These are phyloP conservation scores for Rhizophora apiculata DNA, from an alignment of 345 rosid species.

Conservation along the genomic window DNA sequence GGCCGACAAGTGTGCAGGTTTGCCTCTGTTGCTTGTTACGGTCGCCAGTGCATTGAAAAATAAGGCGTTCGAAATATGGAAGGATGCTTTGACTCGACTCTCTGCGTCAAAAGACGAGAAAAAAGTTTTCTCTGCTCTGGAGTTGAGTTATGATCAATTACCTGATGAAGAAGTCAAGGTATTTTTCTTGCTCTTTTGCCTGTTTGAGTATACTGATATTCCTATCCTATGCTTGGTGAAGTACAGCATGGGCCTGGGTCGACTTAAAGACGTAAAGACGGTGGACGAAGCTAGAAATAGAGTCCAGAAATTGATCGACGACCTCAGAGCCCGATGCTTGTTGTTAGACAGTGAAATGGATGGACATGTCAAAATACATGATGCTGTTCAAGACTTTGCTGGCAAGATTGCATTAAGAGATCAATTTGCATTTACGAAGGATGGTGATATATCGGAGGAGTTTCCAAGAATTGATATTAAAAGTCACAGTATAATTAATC, in stretches of 20 bases:
- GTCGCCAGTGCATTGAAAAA: not conserved
- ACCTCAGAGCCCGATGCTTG: not conserved
- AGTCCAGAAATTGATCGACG: not conserved
- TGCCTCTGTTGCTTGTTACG: not conserved
- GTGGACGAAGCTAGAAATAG: constrained; percentile 2
- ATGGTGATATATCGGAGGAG: too few species aligned
- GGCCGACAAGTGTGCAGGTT: constrained; percentile 5
- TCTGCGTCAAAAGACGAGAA: not conserved
- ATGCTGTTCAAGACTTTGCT: not conserved
- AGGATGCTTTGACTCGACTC: not conserved
- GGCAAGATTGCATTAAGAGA: not conserved
- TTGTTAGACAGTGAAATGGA: not conserved
- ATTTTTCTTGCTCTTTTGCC: constrained; percentile 8
- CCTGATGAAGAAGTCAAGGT: not conserved
- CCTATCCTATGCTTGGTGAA: not conserved
- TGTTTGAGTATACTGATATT: constrained; percentile 1
- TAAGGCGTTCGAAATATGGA: not conserved
- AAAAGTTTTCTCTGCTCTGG: not conserved
- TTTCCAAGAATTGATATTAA: too few species aligned
- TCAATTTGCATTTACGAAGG: not conserved
- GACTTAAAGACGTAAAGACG: not conserved
- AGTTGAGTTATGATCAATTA: constrained; percentile 9
- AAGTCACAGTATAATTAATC: too few species aligned
- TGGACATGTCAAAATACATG: not conserved
- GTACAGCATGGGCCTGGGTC: constrained; percentile 3